Base-by-base conservation (phyloP, 345 rosid species). In the Cardamine resedifolia region DNA sequence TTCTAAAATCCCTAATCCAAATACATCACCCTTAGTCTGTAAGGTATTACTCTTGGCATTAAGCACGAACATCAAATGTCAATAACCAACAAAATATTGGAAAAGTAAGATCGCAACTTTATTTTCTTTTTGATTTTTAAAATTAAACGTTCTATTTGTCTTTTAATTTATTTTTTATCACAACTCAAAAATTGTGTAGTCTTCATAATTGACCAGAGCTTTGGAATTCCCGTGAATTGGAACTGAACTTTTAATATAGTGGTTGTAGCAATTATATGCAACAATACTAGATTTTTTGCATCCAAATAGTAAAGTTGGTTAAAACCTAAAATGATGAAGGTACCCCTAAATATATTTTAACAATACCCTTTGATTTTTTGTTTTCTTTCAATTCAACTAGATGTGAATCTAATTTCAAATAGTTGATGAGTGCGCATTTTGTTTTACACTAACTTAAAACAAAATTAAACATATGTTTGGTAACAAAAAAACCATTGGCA, bases 401-500 rank as follows among this genome's bases (percentile, higher is more conserved):
- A 67, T 28, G 24, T 44, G 11, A 45, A 69, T n/a, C 21, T 3
- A 44, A 28, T 43, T 41, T 43, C 15, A 51, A 11, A 0, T 34
- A 34, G 26, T 70, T 4, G 16, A 31, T 47, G 11, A 31, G n/a
- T 68, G n/a, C n/a, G 52, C 8, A 4, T 55, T 23, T 53, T 38
- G 21, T 12, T 18, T 53, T 4, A 0, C 38, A 21, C 19, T 5
- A 16, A 3, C 10, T n/a, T 31, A 31, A 31, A 39, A 39, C 2
- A 39, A 1, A 39, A 12, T 65, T 38, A 24, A 41, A 5, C 14
- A 2, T 1, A 33, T 59, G 47, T 58, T 58, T 47, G 36, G 65
- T 69, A 21, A 31, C 4, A n/a, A n/a, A 26, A 59, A 58, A 70
- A 6, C 21, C 21, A 71, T 27, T 39, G 21, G 70, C 20, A 72